A percentile compares a stretch with the other conserved stretches of the same genome.
phyloP scores from a whole-genome alignment of 1,284 basidiomycete species.

The Neolentinus lepideus region DNA sequence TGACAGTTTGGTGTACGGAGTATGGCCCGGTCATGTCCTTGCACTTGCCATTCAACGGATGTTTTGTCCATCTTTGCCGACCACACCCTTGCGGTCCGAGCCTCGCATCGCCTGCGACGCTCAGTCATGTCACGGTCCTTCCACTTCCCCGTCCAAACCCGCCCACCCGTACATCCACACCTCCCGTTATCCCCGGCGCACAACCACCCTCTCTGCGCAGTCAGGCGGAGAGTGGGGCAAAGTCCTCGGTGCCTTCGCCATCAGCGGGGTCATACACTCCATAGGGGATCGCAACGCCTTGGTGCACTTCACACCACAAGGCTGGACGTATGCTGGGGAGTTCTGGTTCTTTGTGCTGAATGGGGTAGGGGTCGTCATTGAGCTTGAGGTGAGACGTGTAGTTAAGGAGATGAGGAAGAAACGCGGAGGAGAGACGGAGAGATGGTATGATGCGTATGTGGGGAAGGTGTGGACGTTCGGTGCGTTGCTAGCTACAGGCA shows the following conservation, averaged over 20 bases:
- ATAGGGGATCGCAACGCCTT: background rate
- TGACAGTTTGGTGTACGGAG: background rate
- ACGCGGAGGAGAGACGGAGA: background rate
- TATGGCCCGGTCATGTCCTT: background rate
- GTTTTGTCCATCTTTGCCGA: too few relatives aligned
- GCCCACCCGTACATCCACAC: background rate
- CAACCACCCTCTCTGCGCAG: background rate
- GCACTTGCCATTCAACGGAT: background rate
- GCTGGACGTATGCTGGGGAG: background rate
- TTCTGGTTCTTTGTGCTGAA: background rate
- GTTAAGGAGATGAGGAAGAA: constrained; percentile 17
- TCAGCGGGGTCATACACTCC: background rate
- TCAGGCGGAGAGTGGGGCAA: background rate
- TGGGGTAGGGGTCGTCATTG: constrained; percentile 6
- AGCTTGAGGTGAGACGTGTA: constrained; percentile 7
- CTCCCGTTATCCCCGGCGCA: background rate
- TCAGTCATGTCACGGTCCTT: background rate
- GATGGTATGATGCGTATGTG: background rate
- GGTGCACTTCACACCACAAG: background rate
- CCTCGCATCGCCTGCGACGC: background rate
- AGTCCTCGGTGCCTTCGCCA: background rate
- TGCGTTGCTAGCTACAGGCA: background rate
- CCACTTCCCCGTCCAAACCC: background rate
- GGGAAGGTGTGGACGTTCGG: background rate
- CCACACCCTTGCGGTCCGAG: too few relatives aligned